Base-by-base conservation (phyloP, 805 yeast genomes). In the Huiozyma sinensis region DNA sequence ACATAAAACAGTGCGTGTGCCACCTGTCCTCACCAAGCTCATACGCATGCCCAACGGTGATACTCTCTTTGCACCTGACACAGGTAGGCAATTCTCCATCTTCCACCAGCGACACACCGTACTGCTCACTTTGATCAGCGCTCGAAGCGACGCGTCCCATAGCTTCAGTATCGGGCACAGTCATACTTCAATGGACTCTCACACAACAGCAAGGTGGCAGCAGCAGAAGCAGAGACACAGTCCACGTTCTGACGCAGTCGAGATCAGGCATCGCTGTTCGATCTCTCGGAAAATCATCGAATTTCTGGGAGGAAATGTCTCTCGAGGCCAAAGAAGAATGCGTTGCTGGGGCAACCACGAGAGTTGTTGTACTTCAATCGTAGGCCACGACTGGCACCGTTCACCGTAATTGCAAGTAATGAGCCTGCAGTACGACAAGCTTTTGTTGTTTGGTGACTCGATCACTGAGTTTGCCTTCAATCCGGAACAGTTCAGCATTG, bases 11-110 rank as follows among this genome's bases (percentile, higher is more conserved):
- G 49, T 83, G 75, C 45, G 87, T 83, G 62, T 92, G 98, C 98
- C 98, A 92, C 50, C 95, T 77, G 58, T 87, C 90, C 28, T 83
- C 94, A 27, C 95, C 95, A 41, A 90, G 69, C 60, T 90, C 97
- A 60, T 87, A 92, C 3, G 97, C 97, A 51, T 89, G 94, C 31
- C 96, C 96, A 55, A 86, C 95, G 13, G 75, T 75, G 40, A 90
- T 84, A 28, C 81, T 67, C 46, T 72, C 58, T 35, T 66, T 56
- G 50, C 80, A 75, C 43, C 70, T 54, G 42, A 67, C 63, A 58
- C 74, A 70, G 5, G 48, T 48, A 17, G 68, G 68, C 34, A 44
- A 31, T n/a, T 13, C 8, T 9, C 37, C 27, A 13, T 39, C 11
- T n/a, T 39, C 35, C n/a, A 28, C 7, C 11, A 11, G 11, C 9